Evolutionary conservation across 2,329 filamentous ascomycete species (phyloP).

Genomic region (Penicillium sp.): DNA sequence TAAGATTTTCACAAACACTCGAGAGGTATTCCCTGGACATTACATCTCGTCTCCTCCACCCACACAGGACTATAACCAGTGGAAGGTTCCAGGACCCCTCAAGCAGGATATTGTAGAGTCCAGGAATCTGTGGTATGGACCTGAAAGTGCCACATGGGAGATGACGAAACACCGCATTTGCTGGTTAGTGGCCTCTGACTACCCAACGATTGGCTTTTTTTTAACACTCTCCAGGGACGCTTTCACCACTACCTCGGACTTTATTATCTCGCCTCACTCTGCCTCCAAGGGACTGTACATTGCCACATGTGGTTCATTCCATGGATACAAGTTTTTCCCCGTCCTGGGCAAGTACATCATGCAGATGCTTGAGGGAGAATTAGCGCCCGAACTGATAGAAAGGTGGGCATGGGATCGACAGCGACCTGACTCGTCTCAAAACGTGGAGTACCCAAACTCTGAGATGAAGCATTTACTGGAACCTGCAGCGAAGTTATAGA

Average conservation of each 20-base stretch:
- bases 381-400: slow-evolving; percentile 21
- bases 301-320: slow-evolving; percentile 34
- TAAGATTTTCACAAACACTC: slow-evolving; percentile 58
- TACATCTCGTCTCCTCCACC: slow-evolving; percentile 57
- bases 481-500: slow-evolving; percentile 29
- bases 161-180: slow-evolving; percentile 63
- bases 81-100: slow-evolving; percentile 56
- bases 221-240: slow-evolving; percentile 54
- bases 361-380: slow-evolving; percentile 25
- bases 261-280: slow-evolving; percentile 47
- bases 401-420: slow-evolving; percentile 50
- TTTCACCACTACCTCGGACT: slow-evolving; percentile 57
- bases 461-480: slow-evolving; percentile 56
- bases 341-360: slow-evolving; percentile 30
- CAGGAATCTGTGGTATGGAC: slow-evolving; percentile 59
- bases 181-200: slow-evolving; percentile 50
- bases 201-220: background rate
- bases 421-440: slow-evolving; percentile 51
- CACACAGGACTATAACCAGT: slow-evolving; percentile 57
- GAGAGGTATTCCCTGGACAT: slow-evolving; percentile 52
- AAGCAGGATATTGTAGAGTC: slow-evolving; percentile 59
- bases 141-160: slow-evolving; percentile 54
- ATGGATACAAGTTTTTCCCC: slow-evolving; percentile 30
- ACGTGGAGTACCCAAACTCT: slow-evolving; percentile 55
- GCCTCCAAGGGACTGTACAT: slow-evolving; percentile 41